Percentiles rank a stretch among this genome's conserved stretches.
Conservation (phyloP, 2,329 filamentous ascomycete species). For the Clarireedia sp. region DNA sequence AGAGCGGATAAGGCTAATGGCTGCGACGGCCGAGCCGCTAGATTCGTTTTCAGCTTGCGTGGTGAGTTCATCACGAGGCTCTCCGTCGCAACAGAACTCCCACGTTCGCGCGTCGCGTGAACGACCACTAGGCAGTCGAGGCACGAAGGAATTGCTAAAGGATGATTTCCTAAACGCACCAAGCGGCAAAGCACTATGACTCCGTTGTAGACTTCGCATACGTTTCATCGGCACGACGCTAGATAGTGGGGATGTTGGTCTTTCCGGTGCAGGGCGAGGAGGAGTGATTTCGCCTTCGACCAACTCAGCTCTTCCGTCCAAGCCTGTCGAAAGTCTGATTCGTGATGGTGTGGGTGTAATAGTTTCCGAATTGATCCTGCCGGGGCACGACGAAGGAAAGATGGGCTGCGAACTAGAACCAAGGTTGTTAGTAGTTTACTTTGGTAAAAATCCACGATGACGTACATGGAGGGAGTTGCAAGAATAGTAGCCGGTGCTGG, state of each 20-base stretch:
- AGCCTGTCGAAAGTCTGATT: slow-evolving; percentile 72
- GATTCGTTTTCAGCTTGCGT: slow-evolving; percentile 74
- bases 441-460: slow-evolving; percentile 1
- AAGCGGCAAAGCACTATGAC: slow-evolving; percentile 58
- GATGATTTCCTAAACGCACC: slow-evolving; percentile 48
- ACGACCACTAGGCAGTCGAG: slow-evolving; percentile 56
- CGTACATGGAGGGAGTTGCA: slow-evolving; percentile 39
- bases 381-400: slow-evolving; percentile 26
- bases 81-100: slow-evolving; percentile 83
- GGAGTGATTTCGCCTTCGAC: slow-evolving; percentile 61
- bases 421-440: slow-evolving; percentile 4
- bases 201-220: slow-evolving; percentile 53
- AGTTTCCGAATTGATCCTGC: slow-evolving; percentile 19
- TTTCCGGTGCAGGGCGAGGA: slow-evolving; percentile 46
- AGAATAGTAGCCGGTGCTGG: slow-evolving; percentile 28
- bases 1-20: slow-evolving; percentile 73
- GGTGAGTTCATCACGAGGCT: slow-evolving; percentile 69
- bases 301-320: slow-evolving; percentile 86
- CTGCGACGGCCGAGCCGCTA: slow-evolving; percentile 70
- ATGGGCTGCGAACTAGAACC: slow-evolving; percentile 17
- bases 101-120: slow-evolving; percentile 84
- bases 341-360: slow-evolving; percentile 21
- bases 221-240: slow-evolving; percentile 30
- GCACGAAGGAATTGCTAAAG: slow-evolving; percentile 31
- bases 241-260: slow-evolving; percentile 38